Percentiles rank a stretch among this genome's conserved stretches.
phyloP scores from a whole-genome alignment of 1,284 basidiomycete genomes.

The Neolentinus lepideus region DNA sequence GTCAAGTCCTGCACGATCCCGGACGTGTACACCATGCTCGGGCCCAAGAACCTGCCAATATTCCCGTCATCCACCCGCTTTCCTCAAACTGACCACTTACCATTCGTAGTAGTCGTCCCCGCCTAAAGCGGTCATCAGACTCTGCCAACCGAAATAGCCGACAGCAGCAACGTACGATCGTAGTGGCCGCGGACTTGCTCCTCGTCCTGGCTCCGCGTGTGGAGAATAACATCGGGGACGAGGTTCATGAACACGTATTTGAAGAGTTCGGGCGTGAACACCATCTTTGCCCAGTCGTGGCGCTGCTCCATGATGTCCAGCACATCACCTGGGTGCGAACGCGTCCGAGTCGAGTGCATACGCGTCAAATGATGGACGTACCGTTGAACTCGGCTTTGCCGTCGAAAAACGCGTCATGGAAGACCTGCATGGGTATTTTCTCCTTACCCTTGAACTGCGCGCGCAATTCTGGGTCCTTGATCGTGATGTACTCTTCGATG shows the following conservation, averaged over 20 bases:
- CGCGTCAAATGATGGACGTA: constrained; percentile 23
- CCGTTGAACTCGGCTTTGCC: constrained; percentile 96
- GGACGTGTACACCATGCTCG: constrained; percentile 96
- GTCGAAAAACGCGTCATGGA: constrained; percentile 98
- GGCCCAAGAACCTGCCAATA: constrained; percentile 75
- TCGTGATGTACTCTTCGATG: constrained; percentile 86
- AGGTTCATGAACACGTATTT: constrained; percentile 89
- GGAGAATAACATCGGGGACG: constrained; percentile 89
- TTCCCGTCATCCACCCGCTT: not conserved
- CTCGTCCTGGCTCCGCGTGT: constrained; percentile 88
- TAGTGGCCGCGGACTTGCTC: constrained; percentile 97
- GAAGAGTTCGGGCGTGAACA: constrained; percentile 83
- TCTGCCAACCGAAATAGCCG: constrained; percentile 13
- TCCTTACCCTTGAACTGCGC: constrained; percentile 72
- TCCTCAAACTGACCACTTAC: constrained; percentile 27
- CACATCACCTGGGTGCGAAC: constrained; percentile 63
- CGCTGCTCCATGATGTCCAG: constrained; percentile 91
- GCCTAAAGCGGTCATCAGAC: constrained; percentile 28
- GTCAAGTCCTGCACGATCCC: constrained; percentile 80
- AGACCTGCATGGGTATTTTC: constrained; percentile 97
- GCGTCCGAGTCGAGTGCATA: constrained; percentile 7
- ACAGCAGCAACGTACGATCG: constrained; percentile 59
- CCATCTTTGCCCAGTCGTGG: constrained; percentile 94
- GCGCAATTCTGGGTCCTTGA: constrained; percentile 81
- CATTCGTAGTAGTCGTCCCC: constrained; percentile 94